Conservation (phyloP, 2,329 filamentous ascomycete species). For the Camillea tinctor region DNA sequence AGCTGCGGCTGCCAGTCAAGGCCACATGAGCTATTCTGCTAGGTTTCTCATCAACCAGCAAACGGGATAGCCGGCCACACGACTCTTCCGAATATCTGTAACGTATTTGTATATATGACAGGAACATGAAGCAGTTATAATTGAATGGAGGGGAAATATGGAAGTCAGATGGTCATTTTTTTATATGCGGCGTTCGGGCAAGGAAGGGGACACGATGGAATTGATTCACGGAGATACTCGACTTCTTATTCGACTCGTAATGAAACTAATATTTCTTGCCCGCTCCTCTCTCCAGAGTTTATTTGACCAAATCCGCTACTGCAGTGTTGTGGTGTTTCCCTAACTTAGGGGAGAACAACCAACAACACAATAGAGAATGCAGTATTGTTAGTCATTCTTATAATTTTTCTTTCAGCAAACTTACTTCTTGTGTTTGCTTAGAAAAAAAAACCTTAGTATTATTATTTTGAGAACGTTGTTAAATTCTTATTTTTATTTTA, state of each 20-base stretch:
- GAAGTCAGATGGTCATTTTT: constrained; percentile 7
- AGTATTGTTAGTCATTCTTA: not conserved
- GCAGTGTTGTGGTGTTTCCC: not conserved
- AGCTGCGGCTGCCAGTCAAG: constrained; percentile 54
- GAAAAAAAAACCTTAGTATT: not conserved
- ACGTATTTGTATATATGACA: not conserved
- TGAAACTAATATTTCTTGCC: constrained; percentile 9
- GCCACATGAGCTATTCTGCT: constrained; percentile 18
- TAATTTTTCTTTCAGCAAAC: not conserved
- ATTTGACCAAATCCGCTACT: not conserved
- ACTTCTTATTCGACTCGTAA: constrained; percentile 15
- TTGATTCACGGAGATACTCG: constrained; percentile 11
- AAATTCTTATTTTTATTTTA: not conserved
- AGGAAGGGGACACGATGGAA: constrained; percentile 4
- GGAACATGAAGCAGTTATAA: constrained; percentile 4
- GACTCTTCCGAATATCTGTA: constrained; percentile 3
- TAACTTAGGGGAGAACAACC: too few relatives aligned
- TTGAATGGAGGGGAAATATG: constrained; percentile 5
- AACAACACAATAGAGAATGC: too few relatives aligned
- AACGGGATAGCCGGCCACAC: not conserved
- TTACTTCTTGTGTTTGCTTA: not conserved
- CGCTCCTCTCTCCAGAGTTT: not conserved
- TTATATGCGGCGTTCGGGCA: constrained; percentile 16
- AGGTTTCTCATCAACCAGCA: not conserved
- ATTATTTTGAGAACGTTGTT: not conserved